phyloP scores from a whole-genome alignment of 2,329 filamentous ascomycete genomes.

The Zasmidium cellare region DNA sequence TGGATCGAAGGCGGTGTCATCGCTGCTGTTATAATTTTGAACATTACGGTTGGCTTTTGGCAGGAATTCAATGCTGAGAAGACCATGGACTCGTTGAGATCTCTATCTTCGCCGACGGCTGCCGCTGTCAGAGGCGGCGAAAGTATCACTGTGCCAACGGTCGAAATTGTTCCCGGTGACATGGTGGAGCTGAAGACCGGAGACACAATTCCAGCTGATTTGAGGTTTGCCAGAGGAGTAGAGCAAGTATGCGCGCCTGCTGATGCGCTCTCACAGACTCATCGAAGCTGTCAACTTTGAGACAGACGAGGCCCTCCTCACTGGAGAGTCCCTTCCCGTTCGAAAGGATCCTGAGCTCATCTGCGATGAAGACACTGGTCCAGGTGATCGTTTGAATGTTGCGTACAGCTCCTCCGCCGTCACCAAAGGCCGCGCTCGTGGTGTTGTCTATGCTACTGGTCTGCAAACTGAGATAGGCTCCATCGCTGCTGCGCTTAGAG shows the following conservation, averaged over 20 bases:
- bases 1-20: slow-evolving; percentile 52
- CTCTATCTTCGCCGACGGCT: slow-evolving; percentile 48
- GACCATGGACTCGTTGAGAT: slow-evolving; percentile 52
- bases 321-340: slow-evolving; percentile 70
- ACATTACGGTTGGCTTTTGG: slow-evolving; percentile 47
- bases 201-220: slow-evolving; percentile 52
- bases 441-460: slow-evolving; percentile 67
- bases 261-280: slow-evolving; percentile 40
- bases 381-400: slow-evolving; percentile 70
- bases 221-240: slow-evolving; percentile 22
- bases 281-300: slow-evolving; percentile 62
- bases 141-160: slow-evolving; percentile 41
- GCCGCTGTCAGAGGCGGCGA: slow-evolving; percentile 48
- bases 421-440: slow-evolving; percentile 67
- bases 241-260: not conserved
- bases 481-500: slow-evolving; percentile 69
- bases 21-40: slow-evolving; percentile 46
- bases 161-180: slow-evolving; percentile 50
- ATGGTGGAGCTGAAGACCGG: slow-evolving; percentile 49
- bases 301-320: slow-evolving; percentile 73
- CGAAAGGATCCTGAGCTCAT: slow-evolving; percentile 62
- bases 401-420: slow-evolving; percentile 70
- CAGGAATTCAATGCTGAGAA: slow-evolving; percentile 51
- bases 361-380: slow-evolving; percentile 55
- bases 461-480: slow-evolving; percentile 75